A percentile compares a stretch with the other conserved stretches of the same genome.
Evolutionary conservation across 2,329 filamentous ascomycete species (phyloP).

Genomic region (Calonectria honghensis): DNA sequence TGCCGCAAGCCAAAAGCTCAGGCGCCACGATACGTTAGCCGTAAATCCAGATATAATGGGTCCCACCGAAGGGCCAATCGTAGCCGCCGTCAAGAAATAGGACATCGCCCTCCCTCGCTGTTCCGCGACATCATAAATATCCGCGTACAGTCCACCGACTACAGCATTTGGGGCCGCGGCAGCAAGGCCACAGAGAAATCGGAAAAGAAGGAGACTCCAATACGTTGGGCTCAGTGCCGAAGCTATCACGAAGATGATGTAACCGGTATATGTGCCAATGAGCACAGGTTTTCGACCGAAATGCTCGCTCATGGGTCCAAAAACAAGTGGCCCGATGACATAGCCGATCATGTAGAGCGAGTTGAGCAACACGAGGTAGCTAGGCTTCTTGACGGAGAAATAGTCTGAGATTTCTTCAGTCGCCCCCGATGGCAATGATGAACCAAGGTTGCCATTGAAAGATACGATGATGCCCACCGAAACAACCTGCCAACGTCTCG

Average conservation of each 20-base stretch:
- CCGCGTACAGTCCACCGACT: slow-evolving; percentile 66
- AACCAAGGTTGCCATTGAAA: slow-evolving; percentile 32
- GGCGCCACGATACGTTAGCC: slow-evolving; percentile 63
- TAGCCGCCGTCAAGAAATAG: slow-evolving; percentile 61
- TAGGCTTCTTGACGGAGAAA: neutral
- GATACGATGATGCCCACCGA: neutral
- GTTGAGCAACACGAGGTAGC: slow-evolving; percentile 10
- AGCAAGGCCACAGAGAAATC: slow-evolving; percentile 62
- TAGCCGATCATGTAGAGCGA: slow-evolving; percentile 41
- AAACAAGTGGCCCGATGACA: slow-evolving; percentile 62
- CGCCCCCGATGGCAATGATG: slow-evolving; percentile 30
- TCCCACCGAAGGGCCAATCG: slow-evolving; percentile 63
- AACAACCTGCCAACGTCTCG: slow-evolving; percentile 9
- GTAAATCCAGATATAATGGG: slow-evolving; percentile 67
- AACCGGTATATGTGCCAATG: slow-evolving; percentile 67
- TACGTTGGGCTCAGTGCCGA: slow-evolving; percentile 65
- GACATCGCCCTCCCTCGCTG: slow-evolving; percentile 59
- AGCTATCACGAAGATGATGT: slow-evolving; percentile 62
- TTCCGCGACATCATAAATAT: slow-evolving; percentile 62
- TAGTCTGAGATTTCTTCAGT: neutral
- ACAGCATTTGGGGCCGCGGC: slow-evolving; percentile 65
- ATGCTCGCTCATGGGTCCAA: slow-evolving; percentile 65
- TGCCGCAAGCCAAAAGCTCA: slow-evolving; percentile 63
- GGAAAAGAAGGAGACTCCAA: slow-evolving; percentile 65
- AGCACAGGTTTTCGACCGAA: slow-evolving; percentile 64